phyloP scores from a whole-genome alignment of 2,329 filamentous ascomycete genomes.

The Trichoderma guizhouense region DNA sequence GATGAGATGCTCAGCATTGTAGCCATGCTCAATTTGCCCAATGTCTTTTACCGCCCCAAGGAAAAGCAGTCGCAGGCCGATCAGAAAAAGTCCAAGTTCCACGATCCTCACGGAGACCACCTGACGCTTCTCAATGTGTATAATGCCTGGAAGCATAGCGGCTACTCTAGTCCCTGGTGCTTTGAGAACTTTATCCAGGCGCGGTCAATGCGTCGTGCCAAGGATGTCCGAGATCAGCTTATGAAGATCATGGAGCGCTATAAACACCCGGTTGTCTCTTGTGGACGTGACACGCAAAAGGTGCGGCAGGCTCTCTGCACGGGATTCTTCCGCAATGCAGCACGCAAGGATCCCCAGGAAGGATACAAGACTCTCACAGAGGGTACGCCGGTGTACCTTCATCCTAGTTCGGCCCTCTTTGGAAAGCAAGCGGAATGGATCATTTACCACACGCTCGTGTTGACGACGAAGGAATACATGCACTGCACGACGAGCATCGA shows the following conservation, averaged over 20 bases:
- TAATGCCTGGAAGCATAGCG: slow-evolving; percentile 88
- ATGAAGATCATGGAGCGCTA: slow-evolving; percentile 93
- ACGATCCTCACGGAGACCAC: slow-evolving; percentile 92
- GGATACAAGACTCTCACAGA: slow-evolving; percentile 98
- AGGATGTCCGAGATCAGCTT: slow-evolving; percentile 89
- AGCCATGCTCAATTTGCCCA: slow-evolving; percentile 84
- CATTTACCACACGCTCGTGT: slow-evolving; percentile 84
- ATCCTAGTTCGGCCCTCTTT: slow-evolving; percentile 87
- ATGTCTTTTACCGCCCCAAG: slow-evolving; percentile 91
- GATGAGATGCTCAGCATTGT: slow-evolving; percentile 95
- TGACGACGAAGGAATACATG: slow-evolving; percentile 99
- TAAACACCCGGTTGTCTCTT: slow-evolving; percentile 75
- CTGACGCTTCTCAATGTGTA: slow-evolving; percentile 94
- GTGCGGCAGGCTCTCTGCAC: slow-evolving; percentile 86
- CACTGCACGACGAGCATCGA: slow-evolving; percentile 90
- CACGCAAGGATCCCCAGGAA: slow-evolving; percentile 91
- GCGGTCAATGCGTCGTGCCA: slow-evolving; percentile 79
- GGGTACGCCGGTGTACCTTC: slow-evolving; percentile 90
- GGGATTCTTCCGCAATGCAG: slow-evolving; percentile 93
- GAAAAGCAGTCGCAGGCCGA: slow-evolving; percentile 96
- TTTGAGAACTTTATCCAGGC: slow-evolving; percentile 98
- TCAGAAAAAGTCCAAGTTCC: slow-evolving; percentile 96
- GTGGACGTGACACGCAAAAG: slow-evolving; percentile 80
- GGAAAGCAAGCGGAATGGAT: slow-evolving; percentile 97
- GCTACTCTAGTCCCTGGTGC: slow-evolving; percentile 85